Evolutionary conservation across 805 yeast species (phyloP).

Genomic region (Candida wancherniae): DNA sequence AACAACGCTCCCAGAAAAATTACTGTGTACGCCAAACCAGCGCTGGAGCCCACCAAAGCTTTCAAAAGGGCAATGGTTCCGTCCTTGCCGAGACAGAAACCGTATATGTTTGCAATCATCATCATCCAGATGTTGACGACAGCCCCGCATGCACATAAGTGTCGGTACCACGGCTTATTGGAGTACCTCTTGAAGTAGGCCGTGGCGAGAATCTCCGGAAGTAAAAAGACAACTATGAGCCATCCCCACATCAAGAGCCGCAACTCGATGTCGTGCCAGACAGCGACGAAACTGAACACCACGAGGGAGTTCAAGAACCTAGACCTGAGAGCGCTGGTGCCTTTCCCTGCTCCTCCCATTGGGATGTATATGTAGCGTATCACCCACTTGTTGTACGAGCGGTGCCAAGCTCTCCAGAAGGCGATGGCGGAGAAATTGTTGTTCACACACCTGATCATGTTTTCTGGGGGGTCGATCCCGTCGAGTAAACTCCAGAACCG

Average conservation of each 20-base stretch:
- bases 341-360: slow-evolving; percentile 77
- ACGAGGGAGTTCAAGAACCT: slow-evolving; percentile 73
- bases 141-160: slow-evolving; percentile 81
- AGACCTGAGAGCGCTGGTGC: slow-evolving; percentile 28
- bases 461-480: slow-evolving; percentile 94
- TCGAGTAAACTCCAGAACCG: slow-evolving; percentile 91
- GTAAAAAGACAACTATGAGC: slow-evolving; percentile 77
- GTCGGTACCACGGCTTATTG: slow-evolving; percentile 65
- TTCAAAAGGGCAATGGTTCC: slow-evolving; percentile 65
- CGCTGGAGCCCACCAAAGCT: slow-evolving; percentile 67
- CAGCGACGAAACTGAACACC: slow-evolving; percentile 91
- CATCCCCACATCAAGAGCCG: slow-evolving; percentile 92
- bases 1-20: slow-evolving; percentile 63
- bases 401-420: slow-evolving; percentile 99
- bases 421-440: slow-evolving; percentile 89
- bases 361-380: slow-evolving; percentile 87
- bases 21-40: slow-evolving; percentile 62
- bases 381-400: slow-evolving; percentile 88
- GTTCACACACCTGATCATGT: slow-evolving; percentile 94
- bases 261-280: slow-evolving; percentile 97
- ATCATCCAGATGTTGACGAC: slow-evolving; percentile 92
- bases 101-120: slow-evolving; percentile 95
- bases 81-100: slow-evolving; percentile 88
- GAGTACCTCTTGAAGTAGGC: slow-evolving; percentile 36
- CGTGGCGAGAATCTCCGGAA: slow-evolving; percentile 79